Percentiles rank a stretch among this genome's conserved stretches.
Conservation (phyloP, 2,329 filamentous ascomycete species). For the Tolypocladium tropicale region DNA sequence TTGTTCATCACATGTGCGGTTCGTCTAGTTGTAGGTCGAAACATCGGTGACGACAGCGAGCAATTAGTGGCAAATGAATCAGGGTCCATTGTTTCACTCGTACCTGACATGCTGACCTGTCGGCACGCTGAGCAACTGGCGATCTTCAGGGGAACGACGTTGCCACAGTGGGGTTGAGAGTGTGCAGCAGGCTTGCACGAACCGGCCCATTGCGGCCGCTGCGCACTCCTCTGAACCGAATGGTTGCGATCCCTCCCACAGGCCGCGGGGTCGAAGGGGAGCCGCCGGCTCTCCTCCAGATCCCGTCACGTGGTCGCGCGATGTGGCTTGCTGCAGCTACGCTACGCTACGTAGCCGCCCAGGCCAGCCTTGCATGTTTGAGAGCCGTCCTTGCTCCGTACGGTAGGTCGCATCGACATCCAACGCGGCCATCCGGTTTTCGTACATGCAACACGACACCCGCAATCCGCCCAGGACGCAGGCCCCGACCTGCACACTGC, state of each 20-base stretch:
- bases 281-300: background rate
- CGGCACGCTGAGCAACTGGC: background rate
- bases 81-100: background rate
- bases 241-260: no score
- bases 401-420: background rate
- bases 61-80: background rate
- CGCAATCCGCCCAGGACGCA: background rate
- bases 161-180: background rate
- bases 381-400: no score
- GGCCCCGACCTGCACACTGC: background rate
- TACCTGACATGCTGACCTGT: background rate
- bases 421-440: no score
- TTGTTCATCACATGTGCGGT: background rate
- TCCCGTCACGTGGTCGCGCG: constrained; percentile 12
- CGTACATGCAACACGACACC: background rate
- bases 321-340: constrained; percentile 10
- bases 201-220: no score
- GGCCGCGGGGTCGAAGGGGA: no score
- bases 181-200: background rate
- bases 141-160: background rate
- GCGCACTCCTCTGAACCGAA: no score
- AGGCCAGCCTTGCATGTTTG: background rate
- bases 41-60: background rate
- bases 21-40: background rate
- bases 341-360: background rate